These are phyloP conservation scores for Leersia perrieri DNA, from an alignment of 176 grass and related monocot species.

Conservation along the genomic window DNA sequence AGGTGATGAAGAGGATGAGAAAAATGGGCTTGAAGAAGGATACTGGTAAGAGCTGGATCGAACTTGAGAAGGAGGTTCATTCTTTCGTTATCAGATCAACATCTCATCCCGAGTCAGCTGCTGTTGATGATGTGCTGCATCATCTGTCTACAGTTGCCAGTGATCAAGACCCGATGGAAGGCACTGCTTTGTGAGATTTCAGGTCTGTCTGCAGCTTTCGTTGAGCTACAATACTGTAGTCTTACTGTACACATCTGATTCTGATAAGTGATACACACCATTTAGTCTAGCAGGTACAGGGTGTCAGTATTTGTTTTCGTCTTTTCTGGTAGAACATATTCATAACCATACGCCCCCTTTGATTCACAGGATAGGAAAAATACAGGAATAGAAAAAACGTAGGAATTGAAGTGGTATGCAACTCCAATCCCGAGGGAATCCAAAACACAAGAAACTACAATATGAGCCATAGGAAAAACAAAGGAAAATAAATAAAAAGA, in stretches of 20 bases:
- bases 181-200: slow-evolving; percentile 25
- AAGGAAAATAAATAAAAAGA: too few relatives aligned
- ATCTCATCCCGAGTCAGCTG: slow-evolving; percentile 35
- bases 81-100: slow-evolving; percentile 36
- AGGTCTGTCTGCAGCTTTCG: neutral
- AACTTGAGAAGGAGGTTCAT: slow-evolving; percentile 58
- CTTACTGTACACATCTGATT: neutral
- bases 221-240: neutral
- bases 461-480: too few relatives aligned
- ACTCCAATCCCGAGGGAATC: too few relatives aligned
- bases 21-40: slow-evolving; percentile 67
- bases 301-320: neutral
- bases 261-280: neutral
- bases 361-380: too few relatives aligned
- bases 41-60: slow-evolving; percentile 86
- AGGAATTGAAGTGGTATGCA: too few relatives aligned
- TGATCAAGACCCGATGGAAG: slow-evolving; percentile 47
- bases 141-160: slow-evolving; percentile 31
- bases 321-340: neutral
- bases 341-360: too few relatives aligned
- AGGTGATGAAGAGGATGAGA: slow-evolving; percentile 67
- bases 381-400: too few relatives aligned
- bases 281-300: neutral
- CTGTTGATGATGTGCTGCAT: slow-evolving; percentile 38
- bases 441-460: too few relatives aligned